These are phyloP conservation scores for Puccinia horiana DNA, from an alignment of 1,284 basidiomycete species.

Conservation along the genomic window DNA sequence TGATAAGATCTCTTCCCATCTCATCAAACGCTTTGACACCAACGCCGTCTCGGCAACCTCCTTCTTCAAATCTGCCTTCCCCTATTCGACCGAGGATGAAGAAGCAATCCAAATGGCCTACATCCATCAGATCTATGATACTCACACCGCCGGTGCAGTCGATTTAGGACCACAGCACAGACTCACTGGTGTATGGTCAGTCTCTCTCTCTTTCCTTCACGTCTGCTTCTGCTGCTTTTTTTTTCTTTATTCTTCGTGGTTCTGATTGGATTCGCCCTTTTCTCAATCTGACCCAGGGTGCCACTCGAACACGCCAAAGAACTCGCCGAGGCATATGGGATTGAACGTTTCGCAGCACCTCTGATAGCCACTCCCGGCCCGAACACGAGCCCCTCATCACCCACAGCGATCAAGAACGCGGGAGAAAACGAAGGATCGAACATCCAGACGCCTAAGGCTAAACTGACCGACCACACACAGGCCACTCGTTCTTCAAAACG, in stretches of 20 bases:
- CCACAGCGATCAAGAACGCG: not conserved
- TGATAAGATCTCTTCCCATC: conserved; percentile 59
- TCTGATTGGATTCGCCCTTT: not conserved
- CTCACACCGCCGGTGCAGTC: conserved; percentile 16
- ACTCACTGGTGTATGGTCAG: conserved; percentile 36
- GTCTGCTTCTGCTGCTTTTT: too few relatives aligned
- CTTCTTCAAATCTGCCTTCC: conserved; percentile 97
- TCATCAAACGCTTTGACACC: conserved; percentile 92
- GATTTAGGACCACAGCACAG: conserved; percentile 15
- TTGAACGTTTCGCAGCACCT: conserved; percentile 16
- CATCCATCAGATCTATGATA: conserved; percentile 27
- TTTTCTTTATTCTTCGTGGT: not conserved
- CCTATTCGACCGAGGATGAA: conserved; percentile 73
- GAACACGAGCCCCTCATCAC: not conserved
- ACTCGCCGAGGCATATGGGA: conserved; percentile 31
- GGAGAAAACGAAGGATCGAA: not conserved
- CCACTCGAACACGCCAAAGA: conserved; percentile 18
- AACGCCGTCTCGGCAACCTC: conserved; percentile 91
- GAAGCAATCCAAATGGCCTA: conserved; percentile 79
- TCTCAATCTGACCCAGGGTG: conserved; percentile 2
- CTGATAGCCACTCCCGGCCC: conserved; percentile 31
- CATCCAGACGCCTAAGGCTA: not conserved
- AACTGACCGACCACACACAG: not conserved
- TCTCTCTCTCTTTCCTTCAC: not conserved
- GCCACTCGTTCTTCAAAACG: conserved; percentile 32